A percentile compares a stretch with the other conserved stretches of the same genome.
Conservation (phyloP, 805 yeast genomes). For the Starmerella ratchasimensis region DNA sequence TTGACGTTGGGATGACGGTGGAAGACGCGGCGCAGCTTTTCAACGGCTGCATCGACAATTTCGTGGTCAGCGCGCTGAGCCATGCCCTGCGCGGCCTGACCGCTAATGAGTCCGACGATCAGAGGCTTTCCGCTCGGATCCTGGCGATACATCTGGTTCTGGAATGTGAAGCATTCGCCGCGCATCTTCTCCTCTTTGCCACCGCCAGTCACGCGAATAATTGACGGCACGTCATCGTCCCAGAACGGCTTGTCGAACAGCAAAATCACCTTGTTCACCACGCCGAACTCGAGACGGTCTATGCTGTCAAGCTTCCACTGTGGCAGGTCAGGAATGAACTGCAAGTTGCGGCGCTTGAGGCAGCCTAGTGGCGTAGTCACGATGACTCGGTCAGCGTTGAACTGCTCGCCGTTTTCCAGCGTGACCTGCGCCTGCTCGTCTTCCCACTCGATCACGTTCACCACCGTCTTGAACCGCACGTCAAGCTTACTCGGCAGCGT, state of each 20-base stretch:
- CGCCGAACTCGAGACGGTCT: conserved; percentile 30
- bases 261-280: conserved; percentile 29
- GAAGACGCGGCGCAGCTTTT: conserved; percentile 23
- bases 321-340: conserved; percentile 32
- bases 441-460: conserved; percentile 28
- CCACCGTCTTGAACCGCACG: conserved; percentile 29
- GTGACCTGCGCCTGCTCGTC: conserved; percentile 25
- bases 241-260: conserved; percentile 30
- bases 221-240: conserved; percentile 26
- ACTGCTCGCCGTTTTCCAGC: conserved; percentile 30
- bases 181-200: conserved; percentile 16
- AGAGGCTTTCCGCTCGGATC: conserved; percentile 27
- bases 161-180: conserved; percentile 30
- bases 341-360: conserved; percentile 27
- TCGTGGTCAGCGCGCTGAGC: conserved; percentile 25
- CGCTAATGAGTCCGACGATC: conserved; percentile 30
- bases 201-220: conserved; percentile 23
- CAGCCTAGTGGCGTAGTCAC: conserved; percentile 32
- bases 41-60: conserved; percentile 26
- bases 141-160: conserved; percentile 25
- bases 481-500: conserved; percentile 29
- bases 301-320: conserved; percentile 31
- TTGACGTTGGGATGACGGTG: conserved; percentile 15
- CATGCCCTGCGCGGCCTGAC: conserved; percentile 28
- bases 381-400: conserved; percentile 30